A percentile compares a stretch with the other conserved stretches of the same genome.
Conservation (phyloP, 768 basidiomycete genomes). For the Pleurotus citrinopileatus region DNA sequence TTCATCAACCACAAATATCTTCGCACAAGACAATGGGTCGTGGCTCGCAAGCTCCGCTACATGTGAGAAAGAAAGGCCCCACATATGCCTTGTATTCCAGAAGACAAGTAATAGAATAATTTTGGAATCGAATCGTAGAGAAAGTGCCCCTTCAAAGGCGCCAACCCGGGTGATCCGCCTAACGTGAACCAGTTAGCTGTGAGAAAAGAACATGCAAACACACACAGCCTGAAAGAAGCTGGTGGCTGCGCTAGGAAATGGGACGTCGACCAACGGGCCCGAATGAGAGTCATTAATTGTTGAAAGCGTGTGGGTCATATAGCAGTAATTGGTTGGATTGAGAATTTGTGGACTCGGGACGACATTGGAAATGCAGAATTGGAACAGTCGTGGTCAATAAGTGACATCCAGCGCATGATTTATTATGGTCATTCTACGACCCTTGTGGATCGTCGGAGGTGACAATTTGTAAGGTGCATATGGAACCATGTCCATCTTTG, state of each 20-base stretch:
- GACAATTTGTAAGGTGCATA: background rate
- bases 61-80: background rate
- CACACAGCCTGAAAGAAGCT: background rate
- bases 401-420: background rate
- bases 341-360: background rate
- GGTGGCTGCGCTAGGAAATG: background rate
- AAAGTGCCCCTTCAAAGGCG: background rate
- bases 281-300: background rate
- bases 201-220: background rate
- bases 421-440: background rate
- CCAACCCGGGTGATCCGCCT: conserved; percentile 3
- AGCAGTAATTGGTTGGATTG: background rate
- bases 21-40: background rate
- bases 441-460: background rate
- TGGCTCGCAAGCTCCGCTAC: too few species aligned
- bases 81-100: conserved; percentile 1
- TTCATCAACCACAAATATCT: too few species aligned
- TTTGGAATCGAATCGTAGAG: background rate
- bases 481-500: background rate
- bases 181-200: background rate
- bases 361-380: background rate
- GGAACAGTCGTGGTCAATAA: background rate
- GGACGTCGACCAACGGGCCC: background rate
- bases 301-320: background rate
- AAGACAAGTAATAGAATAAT: background rate